These are phyloP conservation scores for Mallotus repandus DNA, from an alignment of 441 rosid genomes.

Conservation along the genomic window DNA sequence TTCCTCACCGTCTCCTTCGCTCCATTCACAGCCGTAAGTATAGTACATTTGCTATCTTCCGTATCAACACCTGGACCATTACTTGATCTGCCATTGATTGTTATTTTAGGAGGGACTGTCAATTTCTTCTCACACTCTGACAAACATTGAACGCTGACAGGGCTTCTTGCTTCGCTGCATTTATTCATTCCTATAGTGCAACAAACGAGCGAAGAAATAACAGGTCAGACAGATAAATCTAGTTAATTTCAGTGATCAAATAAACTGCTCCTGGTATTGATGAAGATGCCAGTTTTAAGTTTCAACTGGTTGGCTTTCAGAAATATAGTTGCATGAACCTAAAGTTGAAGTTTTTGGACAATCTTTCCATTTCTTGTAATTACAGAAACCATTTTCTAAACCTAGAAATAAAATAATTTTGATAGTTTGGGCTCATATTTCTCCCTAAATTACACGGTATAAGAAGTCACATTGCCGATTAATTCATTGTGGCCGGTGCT, in stretches of 20 bases:
- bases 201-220: slow-evolving; percentile 5
- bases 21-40: slow-evolving; percentile 9
- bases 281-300: background rate
- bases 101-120: slow-evolving; percentile 6
- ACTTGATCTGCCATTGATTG: slow-evolving; percentile 15
- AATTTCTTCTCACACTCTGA: slow-evolving; percentile 36
- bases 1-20: slow-evolving; percentile 31
- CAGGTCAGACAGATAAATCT: background rate
- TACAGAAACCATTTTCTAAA: too few relatives aligned
- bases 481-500: too few relatives aligned
- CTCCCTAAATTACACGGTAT: too few relatives aligned
- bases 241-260: background rate
- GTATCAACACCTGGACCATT: slow-evolving; percentile 8
- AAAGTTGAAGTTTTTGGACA: too few relatives aligned
- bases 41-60: slow-evolving; percentile 5
- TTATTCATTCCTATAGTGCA: slow-evolving; percentile 36
- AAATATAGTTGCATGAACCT: background rate
- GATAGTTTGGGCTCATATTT: too few relatives aligned
- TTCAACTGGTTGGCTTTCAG: background rate
- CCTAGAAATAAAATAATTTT: too few relatives aligned
- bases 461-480: too few relatives aligned
- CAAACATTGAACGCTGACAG: slow-evolving; percentile 38
- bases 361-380: too few relatives aligned
- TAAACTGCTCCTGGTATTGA: background rate
- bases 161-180: slow-evolving; percentile 42